Conservation (phyloP, 78 protist genomes). For the Dictyostelium capitatum region DNA sequence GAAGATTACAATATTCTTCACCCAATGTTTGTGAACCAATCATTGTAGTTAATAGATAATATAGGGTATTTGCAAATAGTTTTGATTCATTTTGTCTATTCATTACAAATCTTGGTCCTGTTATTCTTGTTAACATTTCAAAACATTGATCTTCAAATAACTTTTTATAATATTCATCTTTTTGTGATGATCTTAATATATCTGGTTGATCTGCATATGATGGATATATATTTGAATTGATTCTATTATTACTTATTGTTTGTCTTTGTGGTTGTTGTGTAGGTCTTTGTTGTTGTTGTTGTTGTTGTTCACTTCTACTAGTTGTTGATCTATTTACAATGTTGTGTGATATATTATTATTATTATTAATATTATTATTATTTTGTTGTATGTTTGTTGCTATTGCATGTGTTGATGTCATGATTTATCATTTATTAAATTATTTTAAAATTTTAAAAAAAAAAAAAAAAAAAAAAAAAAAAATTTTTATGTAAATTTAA, state of each 20-base stretch:
- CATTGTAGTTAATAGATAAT: constrained; percentile 56
- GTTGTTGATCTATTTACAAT: constrained; percentile 7
- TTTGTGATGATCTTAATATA: constrained; percentile 64
- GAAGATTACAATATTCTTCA: constrained; percentile 65
- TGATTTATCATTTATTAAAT: too few relatives aligned
- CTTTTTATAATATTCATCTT: constrained; percentile 62
- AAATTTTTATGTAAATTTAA: not conserved
- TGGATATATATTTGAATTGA: constrained; percentile 35
- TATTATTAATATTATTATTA: too few relatives aligned
- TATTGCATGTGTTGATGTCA: too few relatives aligned
- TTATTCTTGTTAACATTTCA: constrained; percentile 57
- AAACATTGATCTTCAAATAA: constrained; percentile 72
- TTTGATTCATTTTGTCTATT: constrained; percentile 61
- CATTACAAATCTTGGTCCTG: constrained; percentile 72
- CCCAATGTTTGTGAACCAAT: constrained; percentile 71
- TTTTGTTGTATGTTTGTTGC: too few relatives aligned
- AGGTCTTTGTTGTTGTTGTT: not conserved
- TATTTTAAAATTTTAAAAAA: too few relatives aligned
- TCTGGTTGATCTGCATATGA: constrained; percentile 76
- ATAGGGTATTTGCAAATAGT: constrained; percentile 18
- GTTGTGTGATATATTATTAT: not conserved
- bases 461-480: too few relatives aligned
- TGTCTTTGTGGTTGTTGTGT: too few relatives aligned
- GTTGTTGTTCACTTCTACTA: constrained; percentile 10
- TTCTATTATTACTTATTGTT: not conserved